Conservation (phyloP, 345 rosid species). For the Salix caprea region DNA sequence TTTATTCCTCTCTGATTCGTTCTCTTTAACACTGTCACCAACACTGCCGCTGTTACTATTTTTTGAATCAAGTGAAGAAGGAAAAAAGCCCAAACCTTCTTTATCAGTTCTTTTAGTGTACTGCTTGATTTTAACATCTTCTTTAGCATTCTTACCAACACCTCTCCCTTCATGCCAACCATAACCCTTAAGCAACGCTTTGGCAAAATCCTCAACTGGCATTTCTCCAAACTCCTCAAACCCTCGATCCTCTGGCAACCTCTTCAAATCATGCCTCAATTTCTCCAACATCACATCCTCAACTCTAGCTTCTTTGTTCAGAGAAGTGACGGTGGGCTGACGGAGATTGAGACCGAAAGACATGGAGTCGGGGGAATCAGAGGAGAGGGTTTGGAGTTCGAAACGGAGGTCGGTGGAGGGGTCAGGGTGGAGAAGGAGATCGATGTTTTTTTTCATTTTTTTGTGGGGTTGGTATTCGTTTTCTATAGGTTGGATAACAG, state of each 20-base stretch:
- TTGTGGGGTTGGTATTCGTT: slow-evolving; percentile 27
- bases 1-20: background rate
- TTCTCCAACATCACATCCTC: slow-evolving; percentile 46
- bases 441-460: slow-evolving; percentile 23
- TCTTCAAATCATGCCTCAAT: slow-evolving; percentile 43
- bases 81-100: slow-evolving; percentile 55
- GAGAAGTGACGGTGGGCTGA: background rate
- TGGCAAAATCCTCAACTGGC: slow-evolving; percentile 74
- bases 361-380: slow-evolving; percentile 14
- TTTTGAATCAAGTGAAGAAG: slow-evolving; percentile 1
- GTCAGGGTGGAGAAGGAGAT: slow-evolving; percentile 9
- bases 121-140: slow-evolving; percentile 58
- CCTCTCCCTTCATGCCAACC: slow-evolving; percentile 88
- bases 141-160: slow-evolving; percentile 71
- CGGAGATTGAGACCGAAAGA: slow-evolving; percentile 69
- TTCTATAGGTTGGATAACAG: slow-evolving; percentile 5
- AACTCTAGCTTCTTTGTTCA: background rate
- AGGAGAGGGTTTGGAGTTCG: slow-evolving; percentile 11
- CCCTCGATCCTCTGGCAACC: slow-evolving; percentile 62
- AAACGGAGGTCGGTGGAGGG: slow-evolving; percentile 7
- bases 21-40: background rate
- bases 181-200: slow-evolving; percentile 70
- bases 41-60: background rate
- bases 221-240: slow-evolving; percentile 59
- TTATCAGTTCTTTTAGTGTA: slow-evolving; percentile 44